A percentile compares a stretch with the other conserved stretches of the same genome.
These are phyloP conservation scores for Keqinozyma sinolaborantium DNA, from an alignment of 1,139 yeast genomes.

Conservation along the genomic window DNA sequence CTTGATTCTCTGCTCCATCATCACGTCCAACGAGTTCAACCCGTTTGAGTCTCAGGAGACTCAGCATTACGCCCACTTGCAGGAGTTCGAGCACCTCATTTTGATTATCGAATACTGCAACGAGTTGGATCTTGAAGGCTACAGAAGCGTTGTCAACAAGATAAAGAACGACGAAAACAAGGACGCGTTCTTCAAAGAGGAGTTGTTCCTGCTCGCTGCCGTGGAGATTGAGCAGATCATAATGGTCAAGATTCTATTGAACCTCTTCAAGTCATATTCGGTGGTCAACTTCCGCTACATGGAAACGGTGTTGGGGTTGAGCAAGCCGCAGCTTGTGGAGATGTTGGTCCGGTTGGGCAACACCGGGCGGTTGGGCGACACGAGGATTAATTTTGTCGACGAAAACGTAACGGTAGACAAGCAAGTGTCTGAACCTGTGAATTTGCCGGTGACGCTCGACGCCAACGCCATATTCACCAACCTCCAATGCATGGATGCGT, in stretches of 20 bases:
- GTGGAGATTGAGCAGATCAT: constrained; percentile 27
- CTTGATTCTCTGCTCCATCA: constrained; percentile 58
- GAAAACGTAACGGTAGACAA: constrained; percentile 15
- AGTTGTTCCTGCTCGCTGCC: constrained; percentile 26
- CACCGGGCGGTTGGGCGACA: constrained; percentile 39
- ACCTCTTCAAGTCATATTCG: constrained; percentile 27
- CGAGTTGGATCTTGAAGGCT: constrained; percentile 22
- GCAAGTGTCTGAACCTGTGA: constrained; percentile 14
- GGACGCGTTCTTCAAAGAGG: constrained; percentile 25
- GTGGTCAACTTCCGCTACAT: constrained; percentile 24
- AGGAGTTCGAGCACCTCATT: constrained; percentile 30
- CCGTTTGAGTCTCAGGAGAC: constrained; percentile 66
- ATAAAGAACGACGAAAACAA: constrained; percentile 11
- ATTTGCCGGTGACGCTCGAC: constrained; percentile 2
- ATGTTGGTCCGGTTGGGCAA: constrained; percentile 38
- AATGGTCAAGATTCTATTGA: constrained; percentile 24
- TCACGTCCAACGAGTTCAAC: constrained; percentile 62
- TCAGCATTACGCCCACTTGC: constrained; percentile 38
- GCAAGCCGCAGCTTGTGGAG: constrained; percentile 30
- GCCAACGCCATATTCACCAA: constrained; percentile 21
- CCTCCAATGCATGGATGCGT: constrained; percentile 19
- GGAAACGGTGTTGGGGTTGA: constrained; percentile 16
- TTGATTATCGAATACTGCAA: constrained; percentile 29
- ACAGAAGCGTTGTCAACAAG: constrained; percentile 10
- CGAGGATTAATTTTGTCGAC: constrained; percentile 44